Conservation (phyloP, 352 stramenopile genomes). For the Globisporangium nodosum region DNA sequence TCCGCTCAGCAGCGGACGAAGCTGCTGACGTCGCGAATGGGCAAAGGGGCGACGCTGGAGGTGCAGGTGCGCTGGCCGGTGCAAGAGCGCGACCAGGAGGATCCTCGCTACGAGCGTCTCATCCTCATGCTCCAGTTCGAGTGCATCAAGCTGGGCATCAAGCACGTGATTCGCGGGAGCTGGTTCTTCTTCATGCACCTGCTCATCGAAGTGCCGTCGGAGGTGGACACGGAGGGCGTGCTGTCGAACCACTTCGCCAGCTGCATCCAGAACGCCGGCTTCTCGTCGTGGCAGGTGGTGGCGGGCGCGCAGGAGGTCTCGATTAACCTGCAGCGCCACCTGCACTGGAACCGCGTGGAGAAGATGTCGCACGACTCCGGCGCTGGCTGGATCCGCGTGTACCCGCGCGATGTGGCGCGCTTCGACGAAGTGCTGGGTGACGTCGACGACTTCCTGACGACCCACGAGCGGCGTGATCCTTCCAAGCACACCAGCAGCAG, state of each 20-base stretch:
- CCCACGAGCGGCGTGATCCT: slow-evolving; percentile 40
- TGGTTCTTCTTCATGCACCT: slow-evolving; percentile 87
- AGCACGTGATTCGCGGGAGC: slow-evolving; percentile 63
- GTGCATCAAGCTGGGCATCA: slow-evolving; percentile 69
- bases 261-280: slow-evolving; percentile 79
- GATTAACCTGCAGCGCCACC: slow-evolving; percentile 83
- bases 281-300: slow-evolving; percentile 81
- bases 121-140: slow-evolving; percentile 86
- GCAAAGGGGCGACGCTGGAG: slow-evolving; percentile 75
- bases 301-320: slow-evolving; percentile 82
- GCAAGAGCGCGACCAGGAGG: slow-evolving; percentile 82
- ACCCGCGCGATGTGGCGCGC: slow-evolving; percentile 66
- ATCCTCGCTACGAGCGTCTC: slow-evolving; percentile 80
- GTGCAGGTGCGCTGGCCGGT: slow-evolving; percentile 85
- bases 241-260: slow-evolving; percentile 63
- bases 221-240: slow-evolving; percentile 44
- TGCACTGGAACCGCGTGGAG: slow-evolving; percentile 85
- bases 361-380: slow-evolving; percentile 88
- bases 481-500: slow-evolving; percentile 6
- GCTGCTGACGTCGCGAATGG: slow-evolving; percentile 79
- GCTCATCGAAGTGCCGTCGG: slow-evolving; percentile 56
- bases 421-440: slow-evolving; percentile 74
- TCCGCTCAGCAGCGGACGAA: slow-evolving; percentile 79
- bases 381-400: slow-evolving; percentile 81
- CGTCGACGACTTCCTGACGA: slow-evolving; percentile 62